These are phyloP conservation scores for Gloeophyllum trabeum DNA, from an alignment of 768 basidiomycete genomes.

Conservation along the genomic window DNA sequence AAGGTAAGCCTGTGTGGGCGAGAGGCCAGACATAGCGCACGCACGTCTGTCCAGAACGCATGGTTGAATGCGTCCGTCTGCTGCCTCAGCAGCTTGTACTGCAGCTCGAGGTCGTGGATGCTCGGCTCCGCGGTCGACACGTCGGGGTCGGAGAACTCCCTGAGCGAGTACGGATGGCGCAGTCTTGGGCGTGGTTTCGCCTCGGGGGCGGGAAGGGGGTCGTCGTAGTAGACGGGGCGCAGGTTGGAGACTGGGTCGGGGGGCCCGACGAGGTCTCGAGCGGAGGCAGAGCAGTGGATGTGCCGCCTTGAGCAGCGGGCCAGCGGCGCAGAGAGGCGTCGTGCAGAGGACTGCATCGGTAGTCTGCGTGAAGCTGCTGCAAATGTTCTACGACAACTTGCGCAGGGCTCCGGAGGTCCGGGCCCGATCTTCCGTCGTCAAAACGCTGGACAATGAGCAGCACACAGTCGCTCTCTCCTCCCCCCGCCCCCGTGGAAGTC, in stretches of 20 bases:
- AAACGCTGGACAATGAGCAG: no score
- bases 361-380: no score
- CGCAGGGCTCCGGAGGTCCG: no score
- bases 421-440: no score
- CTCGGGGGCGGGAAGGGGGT: constrained; percentile 21
- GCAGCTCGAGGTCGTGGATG: constrained; percentile 44
- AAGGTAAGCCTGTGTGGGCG: no score
- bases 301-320: constrained; percentile 2
- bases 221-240: constrained; percentile 69
- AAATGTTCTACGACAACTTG: no score
- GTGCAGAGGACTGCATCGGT: no score
- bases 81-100: constrained; percentile 60
- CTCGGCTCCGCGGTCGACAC: no score
- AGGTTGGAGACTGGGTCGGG: constrained; percentile 73
- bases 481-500: no score
- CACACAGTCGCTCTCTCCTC: no score
- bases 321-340: no score
- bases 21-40: constrained; percentile 17
- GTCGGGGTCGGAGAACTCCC: constrained; percentile 42
- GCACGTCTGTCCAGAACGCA: constrained; percentile 70
- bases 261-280: constrained; percentile 43
- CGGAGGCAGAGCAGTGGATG: constrained; percentile 7
- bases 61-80: constrained; percentile 69
- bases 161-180: constrained; percentile 68
- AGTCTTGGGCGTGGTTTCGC: constrained; percentile 17